Evolutionary conservation across 1,284 basidiomycete species (phyloP).

Genomic region (Boletus smithii): DNA sequence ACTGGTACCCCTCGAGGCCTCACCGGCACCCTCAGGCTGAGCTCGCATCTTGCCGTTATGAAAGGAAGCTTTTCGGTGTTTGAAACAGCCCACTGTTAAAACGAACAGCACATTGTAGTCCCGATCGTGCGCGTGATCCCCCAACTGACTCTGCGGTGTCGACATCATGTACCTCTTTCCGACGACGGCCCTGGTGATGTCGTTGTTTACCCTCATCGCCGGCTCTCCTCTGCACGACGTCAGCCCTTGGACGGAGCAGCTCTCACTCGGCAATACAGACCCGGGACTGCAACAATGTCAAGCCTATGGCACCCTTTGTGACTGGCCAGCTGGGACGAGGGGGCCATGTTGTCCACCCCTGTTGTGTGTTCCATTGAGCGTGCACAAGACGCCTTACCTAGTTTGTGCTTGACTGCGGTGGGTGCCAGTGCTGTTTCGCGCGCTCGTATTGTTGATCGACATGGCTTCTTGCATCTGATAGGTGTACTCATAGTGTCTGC

Average conservation of each 20-base stretch:
- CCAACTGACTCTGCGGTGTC: too few species aligned
- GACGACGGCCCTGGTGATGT: too few species aligned
- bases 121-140: too few species aligned
- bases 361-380: slow-evolving; percentile 12
- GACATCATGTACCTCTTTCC: slow-evolving; percentile 14
- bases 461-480: not conserved
- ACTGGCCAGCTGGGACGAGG: slow-evolving; percentile 20
- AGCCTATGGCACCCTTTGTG: slow-evolving; percentile 9
- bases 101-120: too few species aligned
- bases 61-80: too few species aligned
- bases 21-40: too few species aligned
- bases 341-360: slow-evolving; percentile 18
- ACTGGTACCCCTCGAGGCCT: too few species aligned
- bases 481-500: not conserved
- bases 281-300: not conserved
- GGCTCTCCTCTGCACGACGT: slow-evolving; percentile 12
- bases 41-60: too few species aligned
- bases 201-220: slow-evolving; percentile 4
- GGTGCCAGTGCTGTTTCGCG: not conserved
- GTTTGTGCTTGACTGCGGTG: slow-evolving; percentile 9
- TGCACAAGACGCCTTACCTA: slow-evolving; percentile 4
- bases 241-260: slow-evolving; percentile 11
- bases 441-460: not conserved
- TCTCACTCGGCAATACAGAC: slow-evolving; percentile 1
- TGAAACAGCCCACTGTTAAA: too few species aligned